Base-by-base conservation (phyloP, 257 asterid genomes). In the Linderniella brevidens region DNA sequence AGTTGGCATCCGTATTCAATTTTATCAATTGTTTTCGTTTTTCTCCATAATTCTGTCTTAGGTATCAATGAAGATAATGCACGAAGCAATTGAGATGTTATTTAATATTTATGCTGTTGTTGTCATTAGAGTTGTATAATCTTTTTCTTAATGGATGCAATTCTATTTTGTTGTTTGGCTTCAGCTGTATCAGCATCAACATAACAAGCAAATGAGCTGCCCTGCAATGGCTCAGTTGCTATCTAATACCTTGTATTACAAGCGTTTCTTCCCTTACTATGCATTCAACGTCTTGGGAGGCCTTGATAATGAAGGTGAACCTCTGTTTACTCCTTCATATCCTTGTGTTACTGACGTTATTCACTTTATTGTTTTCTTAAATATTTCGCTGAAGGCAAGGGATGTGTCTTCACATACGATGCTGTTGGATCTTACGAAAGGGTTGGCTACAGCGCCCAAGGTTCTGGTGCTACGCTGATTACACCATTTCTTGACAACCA, bases 391-490 rank as follows among this genome's bases (percentile, higher is more conserved):
- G 17, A 49, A 85, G 96, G 96, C 17, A 86, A 86, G 78, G 96
- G 96, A 19, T 86, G 94, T 58, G 96, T 86, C 67, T 86, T 72
- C 77, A 86, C 96, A 36, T 86, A 86, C 54, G 96, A 86, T 55
- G 96, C 92, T 42, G 96, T 86, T 64, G 92, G 96, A 50, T 86
- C 96, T 35, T 86, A 82, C 53, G 96, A 86, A 68, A 73, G 96
- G 68, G 93, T 82, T 58, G 96, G 96, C 44, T 86, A 86, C 71
- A 86, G 96, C 52, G 78, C 96, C 59, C 96, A 86, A 59, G 96
- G 96, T 52, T 82, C 94, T 65, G 96, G 96, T 51, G 63, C 94
- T 49, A 82, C 93, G 20, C 90, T 86, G 58, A 82, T 86, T 64
- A 86, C 77, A 61, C 96, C 96, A 54, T 86, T 86, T 66, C 53